Evolutionary conservation across 1,284 basidiomycete species (phyloP).

Genomic region (Ganoderma leucocontextum): DNA sequence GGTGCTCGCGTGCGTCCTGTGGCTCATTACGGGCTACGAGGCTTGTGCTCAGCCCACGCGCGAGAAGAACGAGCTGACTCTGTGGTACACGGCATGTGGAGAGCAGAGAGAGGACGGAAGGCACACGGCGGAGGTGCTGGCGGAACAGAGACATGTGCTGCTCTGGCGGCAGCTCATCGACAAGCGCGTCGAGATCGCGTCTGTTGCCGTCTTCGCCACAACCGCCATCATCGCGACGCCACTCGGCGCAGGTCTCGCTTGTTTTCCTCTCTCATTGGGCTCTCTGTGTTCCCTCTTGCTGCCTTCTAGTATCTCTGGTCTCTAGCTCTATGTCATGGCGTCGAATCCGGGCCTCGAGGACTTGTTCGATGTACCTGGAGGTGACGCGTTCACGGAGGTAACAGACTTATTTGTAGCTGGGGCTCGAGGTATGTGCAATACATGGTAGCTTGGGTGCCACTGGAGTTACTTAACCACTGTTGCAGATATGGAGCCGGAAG

Average conservation of each 20-base stretch:
- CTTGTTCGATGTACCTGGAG: constrained; percentile 55
- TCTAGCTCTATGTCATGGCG: constrained; percentile 16
- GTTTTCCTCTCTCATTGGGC: background rate
- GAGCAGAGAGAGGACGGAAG: background rate
- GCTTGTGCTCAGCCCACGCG: constrained; percentile 10
- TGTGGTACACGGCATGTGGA: constrained; percentile 11
- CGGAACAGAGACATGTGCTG: constrained; percentile 24
- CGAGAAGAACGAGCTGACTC: background rate
- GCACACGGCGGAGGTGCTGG: constrained; percentile 27
- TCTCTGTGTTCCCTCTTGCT: background rate
- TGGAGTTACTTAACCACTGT: constrained; percentile 9
- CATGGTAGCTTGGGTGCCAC: background rate
- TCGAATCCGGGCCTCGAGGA: constrained; percentile 34
- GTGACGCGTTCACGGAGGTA: constrained; percentile 66
- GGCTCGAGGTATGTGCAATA: constrained; percentile 21
- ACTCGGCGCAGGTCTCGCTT: background rate
- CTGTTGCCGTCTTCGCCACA: constrained; percentile 8
- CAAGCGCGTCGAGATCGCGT: constrained; percentile 20
- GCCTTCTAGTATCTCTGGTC: constrained; percentile 1
- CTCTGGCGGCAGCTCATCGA: background rate
- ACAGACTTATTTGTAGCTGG: constrained; percentile 63
- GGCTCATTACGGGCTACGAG: constrained; percentile 4
- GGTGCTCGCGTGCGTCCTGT: constrained; percentile 11
- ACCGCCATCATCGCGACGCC: constrained; percentile 14
- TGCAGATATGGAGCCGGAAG: constrained; percentile 71